Conservation (phyloP, 148 eudicot species). For the Amaranthus hypochondriacus region DNA sequence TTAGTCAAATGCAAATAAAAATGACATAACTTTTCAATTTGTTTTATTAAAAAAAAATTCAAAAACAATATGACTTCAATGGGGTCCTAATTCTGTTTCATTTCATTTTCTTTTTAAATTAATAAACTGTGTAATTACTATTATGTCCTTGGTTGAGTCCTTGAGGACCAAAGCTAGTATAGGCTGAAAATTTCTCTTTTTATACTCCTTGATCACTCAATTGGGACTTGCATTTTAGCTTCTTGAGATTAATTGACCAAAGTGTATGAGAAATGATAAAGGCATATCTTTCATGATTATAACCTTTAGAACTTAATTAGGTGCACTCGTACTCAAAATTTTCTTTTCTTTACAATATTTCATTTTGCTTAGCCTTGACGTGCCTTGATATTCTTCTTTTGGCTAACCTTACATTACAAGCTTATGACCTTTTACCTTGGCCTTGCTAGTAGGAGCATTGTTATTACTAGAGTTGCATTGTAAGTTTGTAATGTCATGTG, state of each 20-base stretch:
- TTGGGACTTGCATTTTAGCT: too few relatives aligned
- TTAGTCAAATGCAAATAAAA: too few relatives aligned
- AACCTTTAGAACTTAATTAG: background rate
- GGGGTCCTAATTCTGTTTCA: too few relatives aligned
- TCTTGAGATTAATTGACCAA: background rate
- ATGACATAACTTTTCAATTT: too few relatives aligned
- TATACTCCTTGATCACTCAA: too few relatives aligned
- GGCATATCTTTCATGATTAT: background rate
- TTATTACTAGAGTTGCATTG: background rate
- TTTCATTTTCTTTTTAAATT: too few relatives aligned
- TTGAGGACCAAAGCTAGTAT: too few relatives aligned
- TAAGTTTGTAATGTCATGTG: background rate
- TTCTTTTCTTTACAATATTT: background rate
- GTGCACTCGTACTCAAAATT: background rate
- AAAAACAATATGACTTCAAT: too few relatives aligned
- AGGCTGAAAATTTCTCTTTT: too few relatives aligned
- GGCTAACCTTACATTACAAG: background rate
- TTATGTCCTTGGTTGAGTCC: too few relatives aligned
- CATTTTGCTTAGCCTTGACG: background rate
- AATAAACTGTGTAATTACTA: too few relatives aligned
- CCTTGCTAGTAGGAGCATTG: background rate
- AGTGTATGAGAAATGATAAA: conserved; percentile 1
- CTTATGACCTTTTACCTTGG: background rate
- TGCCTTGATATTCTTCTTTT: background rate
- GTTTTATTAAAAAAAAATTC: too few relatives aligned